A percentile compares a stretch with the other conserved stretches of the same genome.
Evolutionary conservation across 2,329 filamentous ascomycete species (phyloP).

Genomic region (Dactylonectria macrodidyma): DNA sequence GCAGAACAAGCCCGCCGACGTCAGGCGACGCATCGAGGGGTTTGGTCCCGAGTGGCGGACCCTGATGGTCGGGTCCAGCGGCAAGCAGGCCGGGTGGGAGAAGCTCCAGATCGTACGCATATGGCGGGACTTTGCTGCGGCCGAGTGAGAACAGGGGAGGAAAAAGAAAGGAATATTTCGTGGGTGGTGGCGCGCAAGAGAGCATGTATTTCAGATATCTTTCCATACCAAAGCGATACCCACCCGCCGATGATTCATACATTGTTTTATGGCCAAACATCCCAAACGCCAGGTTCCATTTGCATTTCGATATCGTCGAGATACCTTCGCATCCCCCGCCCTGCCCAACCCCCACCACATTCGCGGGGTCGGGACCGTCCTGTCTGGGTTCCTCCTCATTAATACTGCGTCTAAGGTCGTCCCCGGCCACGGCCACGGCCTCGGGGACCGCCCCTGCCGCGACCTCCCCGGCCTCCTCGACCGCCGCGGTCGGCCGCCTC

Average conservation of each 20-base stretch:
- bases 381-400: constrained; percentile 23
- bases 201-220: constrained; percentile 51
- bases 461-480: constrained; percentile 68
- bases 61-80: constrained; percentile 85
- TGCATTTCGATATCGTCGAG: constrained; percentile 47
- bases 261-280: constrained; percentile 52
- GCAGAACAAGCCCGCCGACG: constrained; percentile 86
- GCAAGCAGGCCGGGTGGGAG: constrained; percentile 94
- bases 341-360: constrained; percentile 28
- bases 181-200: constrained; percentile 43
- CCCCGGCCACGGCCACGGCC: constrained; percentile 57
- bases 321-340: constrained; percentile 38
- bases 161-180: not conserved
- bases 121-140: constrained; percentile 69
- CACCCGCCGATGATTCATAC: constrained; percentile 48
- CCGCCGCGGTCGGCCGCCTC: constrained; percentile 75
- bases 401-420: constrained; percentile 40
- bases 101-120: constrained; percentile 91
- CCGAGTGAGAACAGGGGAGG: constrained; percentile 4
- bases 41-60: constrained; percentile 76
- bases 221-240: constrained; percentile 50
- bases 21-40: constrained; percentile 72
- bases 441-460: constrained; percentile 53
- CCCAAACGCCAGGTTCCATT: constrained; percentile 55
- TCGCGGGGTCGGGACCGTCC: constrained; percentile 30